These are phyloP conservation scores for Neofusicoccum sp. DNA, from an alignment of 2,329 filamentous ascomycete genomes.

Conservation along the genomic window DNA sequence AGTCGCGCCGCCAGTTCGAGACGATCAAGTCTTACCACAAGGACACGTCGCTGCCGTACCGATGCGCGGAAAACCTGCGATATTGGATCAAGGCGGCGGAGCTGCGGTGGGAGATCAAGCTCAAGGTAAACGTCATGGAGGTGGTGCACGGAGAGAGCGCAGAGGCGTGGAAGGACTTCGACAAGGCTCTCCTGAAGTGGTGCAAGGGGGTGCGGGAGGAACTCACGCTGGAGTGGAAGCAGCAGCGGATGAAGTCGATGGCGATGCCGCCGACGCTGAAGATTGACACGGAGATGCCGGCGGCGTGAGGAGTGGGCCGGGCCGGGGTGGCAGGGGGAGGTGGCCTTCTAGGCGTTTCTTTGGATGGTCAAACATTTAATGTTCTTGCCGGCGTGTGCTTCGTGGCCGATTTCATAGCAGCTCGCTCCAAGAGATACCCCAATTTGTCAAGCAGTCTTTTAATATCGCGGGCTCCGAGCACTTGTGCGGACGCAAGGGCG, in stretches of 20 bases:
- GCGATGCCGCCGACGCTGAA: conserved; percentile 38
- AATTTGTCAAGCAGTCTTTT: conserved; percentile 10
- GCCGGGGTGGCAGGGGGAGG: not conserved
- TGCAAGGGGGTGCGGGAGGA: conserved; percentile 79
- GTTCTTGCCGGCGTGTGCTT: not conserved
- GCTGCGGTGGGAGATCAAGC: conserved; percentile 82
- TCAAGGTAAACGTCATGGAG: conserved; percentile 80
- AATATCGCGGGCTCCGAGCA: conserved; percentile 1
- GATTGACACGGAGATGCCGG: conserved; percentile 27
- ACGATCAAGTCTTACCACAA: conserved; percentile 85
- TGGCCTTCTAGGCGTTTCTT: conserved; percentile 2
- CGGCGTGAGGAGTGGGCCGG: no score
- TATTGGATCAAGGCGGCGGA: conserved; percentile 98
- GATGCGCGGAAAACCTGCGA: conserved; percentile 86
- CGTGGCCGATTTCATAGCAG: conserved; percentile 5
- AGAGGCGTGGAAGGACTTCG: conserved; percentile 76
- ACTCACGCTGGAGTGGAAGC: conserved; percentile 69
- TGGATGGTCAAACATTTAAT: conserved; percentile 13
- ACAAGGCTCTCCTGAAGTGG: conserved; percentile 80
- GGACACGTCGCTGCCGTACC: conserved; percentile 94
- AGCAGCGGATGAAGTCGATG: conserved; percentile 34
- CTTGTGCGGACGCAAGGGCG: conserved; percentile 6
- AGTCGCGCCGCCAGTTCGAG: conserved; percentile 82
- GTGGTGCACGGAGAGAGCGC: conserved; percentile 73
- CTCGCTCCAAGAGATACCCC: conserved; percentile 14